Conservation (phyloP, 208 protist genomes). For the Novymonas esmeraldas region DNA sequence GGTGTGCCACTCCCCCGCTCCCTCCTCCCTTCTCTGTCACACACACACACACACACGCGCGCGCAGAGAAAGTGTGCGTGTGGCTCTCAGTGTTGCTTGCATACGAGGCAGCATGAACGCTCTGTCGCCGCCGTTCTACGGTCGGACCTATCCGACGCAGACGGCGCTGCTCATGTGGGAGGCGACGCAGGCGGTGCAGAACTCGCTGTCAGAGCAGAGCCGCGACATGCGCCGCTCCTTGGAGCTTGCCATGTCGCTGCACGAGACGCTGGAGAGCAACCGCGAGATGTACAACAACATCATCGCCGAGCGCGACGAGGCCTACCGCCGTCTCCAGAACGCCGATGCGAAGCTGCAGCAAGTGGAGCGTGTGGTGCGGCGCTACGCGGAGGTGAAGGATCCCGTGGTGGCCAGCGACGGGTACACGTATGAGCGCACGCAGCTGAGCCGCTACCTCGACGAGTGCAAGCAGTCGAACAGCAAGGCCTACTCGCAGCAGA, state of each 20-base stretch:
- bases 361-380: conserved; percentile 66
- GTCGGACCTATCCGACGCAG: conserved; percentile 23
- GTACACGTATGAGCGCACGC: conserved; percentile 83
- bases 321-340: conserved; percentile 51
- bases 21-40: not conserved
- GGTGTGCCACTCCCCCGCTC: not conserved
- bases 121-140: conserved; percentile 30
- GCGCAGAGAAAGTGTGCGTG: not conserved
- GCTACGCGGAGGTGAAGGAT: conserved; percentile 71
- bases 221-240: conserved; percentile 42
- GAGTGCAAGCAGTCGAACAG: conserved; percentile 76
- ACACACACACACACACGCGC: not conserved
- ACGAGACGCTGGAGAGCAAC: conserved; percentile 61
- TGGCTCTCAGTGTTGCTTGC: not conserved
- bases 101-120: conserved; percentile 31
- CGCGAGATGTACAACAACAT: conserved; percentile 70
- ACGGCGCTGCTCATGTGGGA: conserved; percentile 52
- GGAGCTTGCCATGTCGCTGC: conserved; percentile 49
- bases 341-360: conserved; percentile 59
- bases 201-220: conserved; percentile 39
- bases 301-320: conserved; percentile 61
- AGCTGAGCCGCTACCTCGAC: conserved; percentile 69
- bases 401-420: conserved; percentile 88
- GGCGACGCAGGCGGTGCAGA: conserved; percentile 53
- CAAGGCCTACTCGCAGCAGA: conserved; percentile 85